phyloP scores from a whole-genome alignment of 2,329 filamentous ascomycete species.

The Cytospora paraplurivora region DNA sequence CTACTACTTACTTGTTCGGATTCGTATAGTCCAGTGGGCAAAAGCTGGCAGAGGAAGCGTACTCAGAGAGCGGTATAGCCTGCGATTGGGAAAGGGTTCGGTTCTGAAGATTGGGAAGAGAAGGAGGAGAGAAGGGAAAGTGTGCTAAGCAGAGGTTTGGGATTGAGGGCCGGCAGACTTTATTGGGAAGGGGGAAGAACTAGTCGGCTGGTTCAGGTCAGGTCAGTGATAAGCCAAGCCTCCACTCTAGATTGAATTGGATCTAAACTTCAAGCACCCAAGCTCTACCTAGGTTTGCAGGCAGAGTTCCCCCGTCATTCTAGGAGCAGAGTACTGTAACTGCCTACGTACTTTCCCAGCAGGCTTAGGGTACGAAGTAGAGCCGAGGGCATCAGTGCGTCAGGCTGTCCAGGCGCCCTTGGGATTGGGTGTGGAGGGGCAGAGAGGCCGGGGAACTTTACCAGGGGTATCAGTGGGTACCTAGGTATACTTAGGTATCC shows the following conservation, averaged over 20 bases:
- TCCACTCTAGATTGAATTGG: slow-evolving; percentile 22
- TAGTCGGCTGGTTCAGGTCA: slow-evolving; percentile 14
- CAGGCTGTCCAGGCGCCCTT: too few relatives aligned
- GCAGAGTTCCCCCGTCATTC: background rate
- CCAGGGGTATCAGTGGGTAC: background rate
- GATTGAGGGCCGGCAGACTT: slow-evolving; percentile 19
- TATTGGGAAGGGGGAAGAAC: slow-evolving; percentile 16
- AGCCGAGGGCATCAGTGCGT: background rate
- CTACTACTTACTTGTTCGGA: slow-evolving; percentile 20
- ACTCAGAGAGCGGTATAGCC: slow-evolving; percentile 1
- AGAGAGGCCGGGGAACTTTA: background rate
- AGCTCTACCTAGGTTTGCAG: too few relatives aligned
- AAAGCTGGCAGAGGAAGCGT: slow-evolving; percentile 3
- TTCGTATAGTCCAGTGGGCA: slow-evolving; percentile 5
- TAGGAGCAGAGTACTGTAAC: slow-evolving; percentile 1
- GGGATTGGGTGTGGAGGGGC: background rate
- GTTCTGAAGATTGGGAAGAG: slow-evolving; percentile 11
- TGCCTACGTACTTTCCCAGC: background rate
- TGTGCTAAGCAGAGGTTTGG: slow-evolving; percentile 6
- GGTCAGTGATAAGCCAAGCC: slow-evolving; percentile 19
- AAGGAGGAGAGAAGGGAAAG: slow-evolving; percentile 8
- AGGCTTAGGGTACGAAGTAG: background rate
- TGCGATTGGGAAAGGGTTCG: slow-evolving; percentile 11
- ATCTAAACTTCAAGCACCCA: slow-evolving; percentile 10
- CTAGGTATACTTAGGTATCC: too few relatives aligned